These are phyloP conservation scores for Solanum ahanhuiri DNA, from an alignment of 257 asterid species.

Conservation along the genomic window DNA sequence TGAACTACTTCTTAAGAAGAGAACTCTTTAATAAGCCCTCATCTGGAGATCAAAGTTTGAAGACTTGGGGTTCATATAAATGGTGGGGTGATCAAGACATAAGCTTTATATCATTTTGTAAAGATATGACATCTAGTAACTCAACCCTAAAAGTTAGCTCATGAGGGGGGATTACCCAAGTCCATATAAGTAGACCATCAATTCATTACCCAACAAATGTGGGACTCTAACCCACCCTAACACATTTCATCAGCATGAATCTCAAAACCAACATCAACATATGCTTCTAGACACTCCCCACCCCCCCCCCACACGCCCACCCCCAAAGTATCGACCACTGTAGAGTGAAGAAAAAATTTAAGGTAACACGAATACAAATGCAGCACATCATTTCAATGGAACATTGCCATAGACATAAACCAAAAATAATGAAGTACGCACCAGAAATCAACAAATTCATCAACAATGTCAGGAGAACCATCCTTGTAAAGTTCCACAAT, in stretches of 20 bases:
- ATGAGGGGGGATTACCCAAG: not conserved
- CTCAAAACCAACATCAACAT: not conserved
- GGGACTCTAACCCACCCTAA: not conserved
- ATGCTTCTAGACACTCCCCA: not conserved
- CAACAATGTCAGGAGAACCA: conserved; percentile 77
- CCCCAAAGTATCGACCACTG: not conserved
- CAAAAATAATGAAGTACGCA: conserved; percentile 16
- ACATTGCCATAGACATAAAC: not conserved
- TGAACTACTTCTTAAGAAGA: not conserved
- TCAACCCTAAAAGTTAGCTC: not conserved
- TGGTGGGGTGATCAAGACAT: not conserved
- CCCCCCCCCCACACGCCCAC: not conserved
- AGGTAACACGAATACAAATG: not conserved
- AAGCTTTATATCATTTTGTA: not conserved
- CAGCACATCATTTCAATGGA: not conserved
- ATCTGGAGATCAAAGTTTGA: not conserved
- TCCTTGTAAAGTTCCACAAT: conserved; percentile 86
- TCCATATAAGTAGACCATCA: not conserved
- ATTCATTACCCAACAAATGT: not conserved
- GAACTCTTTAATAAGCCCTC: not conserved
- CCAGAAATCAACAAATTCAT: conserved; percentile 63
- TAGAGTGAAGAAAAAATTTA: not conserved
- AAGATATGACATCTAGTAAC: not conserved
- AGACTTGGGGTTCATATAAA: not conserved
- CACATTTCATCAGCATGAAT: not conserved